phyloP scores from a whole-genome alignment of 106 monocot species.

The Acorus gramineus region DNA sequence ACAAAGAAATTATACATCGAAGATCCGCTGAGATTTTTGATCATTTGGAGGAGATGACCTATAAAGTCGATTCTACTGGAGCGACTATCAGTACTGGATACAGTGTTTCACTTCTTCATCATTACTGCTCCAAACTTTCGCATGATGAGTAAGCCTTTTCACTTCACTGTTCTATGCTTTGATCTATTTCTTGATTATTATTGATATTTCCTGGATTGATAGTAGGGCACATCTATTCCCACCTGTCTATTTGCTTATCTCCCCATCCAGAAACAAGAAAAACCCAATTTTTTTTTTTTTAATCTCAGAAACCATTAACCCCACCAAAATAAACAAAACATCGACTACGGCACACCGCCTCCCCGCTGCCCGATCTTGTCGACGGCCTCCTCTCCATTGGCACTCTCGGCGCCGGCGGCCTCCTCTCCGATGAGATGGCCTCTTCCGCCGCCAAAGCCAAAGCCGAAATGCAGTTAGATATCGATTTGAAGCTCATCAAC shows the following conservation, averaged over 20 bases:
- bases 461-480: no score
- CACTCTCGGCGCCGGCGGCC: no score
- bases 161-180: not conserved
- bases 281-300: no score
- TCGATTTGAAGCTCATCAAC: no score
- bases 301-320: no score
- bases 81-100: constrained; percentile 84
- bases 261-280: no score
- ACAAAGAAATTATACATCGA: constrained; percentile 54
- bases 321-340: not conserved
- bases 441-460: no score
- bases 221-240: not conserved
- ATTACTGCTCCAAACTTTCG: constrained; percentile 80
- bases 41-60: constrained; percentile 57
- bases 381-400: no score
- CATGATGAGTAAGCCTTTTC: constrained; percentile 43
- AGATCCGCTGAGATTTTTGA: constrained; percentile 55
- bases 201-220: not conserved
- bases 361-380: no score
- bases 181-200: not conserved
- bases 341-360: no score
- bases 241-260: no score
- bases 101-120: constrained; percentile 80
- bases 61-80: constrained; percentile 61
- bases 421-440: no score